phyloP scores from a whole-genome alignment of 306 rosid genomes.

The Hippophae rhamnoides region DNA sequence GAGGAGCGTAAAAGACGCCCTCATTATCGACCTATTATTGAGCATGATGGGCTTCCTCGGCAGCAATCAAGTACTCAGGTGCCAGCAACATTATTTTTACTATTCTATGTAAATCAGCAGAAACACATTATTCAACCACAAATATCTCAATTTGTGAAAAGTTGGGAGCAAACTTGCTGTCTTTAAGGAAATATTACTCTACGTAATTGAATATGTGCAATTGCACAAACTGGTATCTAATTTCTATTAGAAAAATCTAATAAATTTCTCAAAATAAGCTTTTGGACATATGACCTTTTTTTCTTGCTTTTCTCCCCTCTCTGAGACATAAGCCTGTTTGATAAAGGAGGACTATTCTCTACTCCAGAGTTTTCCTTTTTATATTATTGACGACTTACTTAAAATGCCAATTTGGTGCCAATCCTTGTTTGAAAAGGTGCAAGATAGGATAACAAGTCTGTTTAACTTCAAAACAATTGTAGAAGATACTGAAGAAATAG shows the following conservation, averaged over 20 bases:
- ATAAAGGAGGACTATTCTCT: not conserved
- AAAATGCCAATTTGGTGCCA: not conserved
- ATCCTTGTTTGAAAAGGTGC: not conserved
- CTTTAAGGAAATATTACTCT: too few species aligned
- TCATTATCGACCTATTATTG: slow-evolving; percentile 68
- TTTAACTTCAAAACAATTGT: not conserved
- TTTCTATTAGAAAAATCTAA: too few species aligned
- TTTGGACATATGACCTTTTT: too few species aligned
- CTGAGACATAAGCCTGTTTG: not conserved
- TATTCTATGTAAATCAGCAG: not conserved
- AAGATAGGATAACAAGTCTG: not conserved
- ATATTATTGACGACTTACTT: not conserved
- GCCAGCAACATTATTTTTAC: slow-evolving; percentile 7
- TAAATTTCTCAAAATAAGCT: too few species aligned
- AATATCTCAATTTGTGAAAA: not conserved
- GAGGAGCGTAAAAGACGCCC: slow-evolving; percentile 54
- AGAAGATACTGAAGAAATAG: not conserved
- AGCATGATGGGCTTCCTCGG: slow-evolving; percentile 66
- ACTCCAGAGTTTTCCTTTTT: not conserved
- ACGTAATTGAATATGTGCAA: too few species aligned
- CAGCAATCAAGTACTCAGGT: slow-evolving; percentile 48
- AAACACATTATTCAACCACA: not conserved
- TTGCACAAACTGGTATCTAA: too few species aligned
- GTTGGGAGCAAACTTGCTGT: too few species aligned
- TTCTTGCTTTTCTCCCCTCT: too few species aligned